Conservation (phyloP, 1,284 basidiomycete species). For the Gomphus sp. region DNA sequence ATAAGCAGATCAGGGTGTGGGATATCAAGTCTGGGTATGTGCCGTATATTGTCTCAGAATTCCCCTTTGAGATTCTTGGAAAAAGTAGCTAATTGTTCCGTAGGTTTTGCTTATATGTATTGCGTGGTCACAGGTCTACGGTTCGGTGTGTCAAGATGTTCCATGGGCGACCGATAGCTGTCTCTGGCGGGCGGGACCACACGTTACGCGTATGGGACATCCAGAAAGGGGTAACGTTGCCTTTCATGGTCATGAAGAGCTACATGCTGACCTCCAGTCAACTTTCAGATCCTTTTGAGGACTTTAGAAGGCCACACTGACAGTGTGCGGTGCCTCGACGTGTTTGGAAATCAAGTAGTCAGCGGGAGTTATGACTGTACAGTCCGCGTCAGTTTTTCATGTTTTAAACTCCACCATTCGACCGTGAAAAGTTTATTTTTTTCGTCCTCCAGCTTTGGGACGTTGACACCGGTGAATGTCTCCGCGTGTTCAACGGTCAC, state of each 20-base stretch:
- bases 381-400: conserved; percentile 49
- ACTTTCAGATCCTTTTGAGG: conserved; percentile 39
- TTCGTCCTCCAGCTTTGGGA: conserved; percentile 58
- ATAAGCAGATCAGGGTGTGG: conserved; percentile 88
- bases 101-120: conserved; percentile 71
- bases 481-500: conserved; percentile 84
- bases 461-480: conserved; percentile 75
- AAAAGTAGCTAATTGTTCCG: neutral
- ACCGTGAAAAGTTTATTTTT: conserved; percentile 7
- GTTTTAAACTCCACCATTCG: neutral
- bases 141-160: conserved; percentile 88
- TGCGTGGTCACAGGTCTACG: conserved; percentile 85
- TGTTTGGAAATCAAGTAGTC: conserved; percentile 71
- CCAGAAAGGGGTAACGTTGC: conserved; percentile 44
- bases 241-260: neutral
- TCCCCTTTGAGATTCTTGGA: neutral
- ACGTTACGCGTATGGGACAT: conserved; percentile 94
- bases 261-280: neutral
- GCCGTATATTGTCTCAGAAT: neutral
- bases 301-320: conserved; percentile 73
- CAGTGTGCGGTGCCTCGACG: conserved; percentile 85
- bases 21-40: conserved; percentile 73
- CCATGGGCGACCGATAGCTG: conserved; percentile 79
- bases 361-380: conserved; percentile 89
- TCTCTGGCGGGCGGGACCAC: conserved; percentile 83